Evolutionary conservation across 306 rosid genomes (phyloP), one percentile per base, ranked within the genome.

Genomic region (Comarum palustre): DNA sequence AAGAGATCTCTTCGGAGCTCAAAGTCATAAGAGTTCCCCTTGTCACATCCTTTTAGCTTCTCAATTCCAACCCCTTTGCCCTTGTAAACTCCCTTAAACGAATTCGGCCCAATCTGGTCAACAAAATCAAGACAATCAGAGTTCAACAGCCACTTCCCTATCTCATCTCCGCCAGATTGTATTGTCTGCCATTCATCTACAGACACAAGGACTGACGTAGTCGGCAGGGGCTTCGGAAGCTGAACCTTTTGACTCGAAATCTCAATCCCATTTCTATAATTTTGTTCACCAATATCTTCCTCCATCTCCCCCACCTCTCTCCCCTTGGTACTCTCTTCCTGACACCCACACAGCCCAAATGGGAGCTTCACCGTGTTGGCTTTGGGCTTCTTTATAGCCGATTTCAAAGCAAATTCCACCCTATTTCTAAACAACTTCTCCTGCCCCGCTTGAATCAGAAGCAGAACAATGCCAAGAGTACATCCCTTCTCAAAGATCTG

Each of bases 101-200:
- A 88, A 86, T 64, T 88, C 36, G 90, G 87, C 51, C 97, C 96
- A 74, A 84, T 83, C 88, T 89, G 96, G 20, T 91, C 96, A 0
- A 58, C 58, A 77, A 94, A 85, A 83, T 89, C 96, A 10, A 94
- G 82, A 78, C 46, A 76, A 78, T 94, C 96, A 6, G 97, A 87
- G 82, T 81, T 88, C 84, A 94, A 82, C 83, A 94, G 77, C 97
- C 97, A 94, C 77, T 86, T 87, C 51, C 88, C 87, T 51, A 84
- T 79, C 75, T 84, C 93, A 77, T 82, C 89, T 1, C 88, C 86
- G 10, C 92, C 89, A 0, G 88, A 85, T 46, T 85, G 85, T 63
- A 94, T 70, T 0, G 99, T 94, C 82, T 91, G 96, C 97, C 99
- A 94, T 74, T 94, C 99, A 68, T 94, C 99, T 8, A 94, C 95